A percentile compares a stretch with the other conserved stretches of the same genome.
These are phyloP conservation scores for Rhizopogon sp. DNA, from an alignment of 768 basidiomycete species.

Conservation along the genomic window DNA sequence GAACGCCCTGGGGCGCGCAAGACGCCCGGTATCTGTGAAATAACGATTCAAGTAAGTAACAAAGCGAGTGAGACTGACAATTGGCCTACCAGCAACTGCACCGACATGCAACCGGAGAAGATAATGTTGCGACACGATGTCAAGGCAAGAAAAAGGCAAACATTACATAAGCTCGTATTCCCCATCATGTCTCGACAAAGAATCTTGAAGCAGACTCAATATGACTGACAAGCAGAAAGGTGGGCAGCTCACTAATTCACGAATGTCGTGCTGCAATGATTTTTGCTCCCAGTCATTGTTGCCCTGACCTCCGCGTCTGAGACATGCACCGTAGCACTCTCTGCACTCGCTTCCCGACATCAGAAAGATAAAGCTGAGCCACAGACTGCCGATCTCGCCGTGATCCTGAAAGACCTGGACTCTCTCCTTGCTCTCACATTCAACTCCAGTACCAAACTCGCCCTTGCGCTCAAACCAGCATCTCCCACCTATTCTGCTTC, in stretches of 20 bases:
- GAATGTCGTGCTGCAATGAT: neutral
- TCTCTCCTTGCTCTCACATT: conserved; percentile 57
- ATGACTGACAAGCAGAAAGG: conserved; percentile 41
- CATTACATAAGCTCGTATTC: conserved; percentile 13
- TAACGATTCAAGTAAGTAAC: neutral
- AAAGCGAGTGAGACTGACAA: neutral
- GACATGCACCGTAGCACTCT: conserved; percentile 17
- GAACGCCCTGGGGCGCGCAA: conserved; percentile 24
- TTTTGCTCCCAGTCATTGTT: conserved; percentile 5
- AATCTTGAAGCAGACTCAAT: neutral
- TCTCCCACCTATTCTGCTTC: conserved; percentile 49
- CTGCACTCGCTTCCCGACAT: neutral
- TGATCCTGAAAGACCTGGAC: conserved; percentile 51
- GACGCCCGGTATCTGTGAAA: conserved; percentile 31
- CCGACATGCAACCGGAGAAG: conserved; percentile 6
- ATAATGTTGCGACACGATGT: neutral
- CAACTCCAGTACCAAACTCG: conserved; percentile 51
- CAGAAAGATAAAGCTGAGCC: neutral
- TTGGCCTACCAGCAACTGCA: conserved; percentile 9
- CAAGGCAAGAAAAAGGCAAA: conserved; percentile 2
- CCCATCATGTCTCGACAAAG: neutral
- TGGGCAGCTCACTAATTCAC: conserved; percentile 6
- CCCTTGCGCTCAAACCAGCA: conserved; percentile 58
- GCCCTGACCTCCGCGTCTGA: conserved; percentile 10
- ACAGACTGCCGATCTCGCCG: conserved; percentile 23